A percentile compares a stretch with the other conserved stretches of the same genome.
These are phyloP conservation scores for Penicillium capsulatum DNA, from an alignment of 2,329 filamentous ascomycete genomes.

Conservation along the genomic window DNA sequence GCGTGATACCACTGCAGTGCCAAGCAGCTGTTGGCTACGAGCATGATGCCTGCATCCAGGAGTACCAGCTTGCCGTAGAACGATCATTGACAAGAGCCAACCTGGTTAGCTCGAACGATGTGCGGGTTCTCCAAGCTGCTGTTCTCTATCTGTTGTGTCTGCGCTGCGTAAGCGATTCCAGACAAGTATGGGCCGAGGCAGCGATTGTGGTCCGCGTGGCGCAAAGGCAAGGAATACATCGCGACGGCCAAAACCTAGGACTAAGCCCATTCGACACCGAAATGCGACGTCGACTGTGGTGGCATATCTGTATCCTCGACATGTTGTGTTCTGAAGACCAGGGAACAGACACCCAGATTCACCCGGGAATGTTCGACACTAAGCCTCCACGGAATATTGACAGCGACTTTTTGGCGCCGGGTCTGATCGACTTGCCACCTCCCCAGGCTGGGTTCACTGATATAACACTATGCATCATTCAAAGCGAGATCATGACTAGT, in stretches of 20 bases:
- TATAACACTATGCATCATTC: constrained; percentile 24
- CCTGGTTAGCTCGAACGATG: constrained; percentile 9
- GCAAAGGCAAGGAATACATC: constrained; percentile 9
- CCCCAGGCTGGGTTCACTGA: constrained; percentile 18
- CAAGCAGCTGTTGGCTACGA: constrained; percentile 2
- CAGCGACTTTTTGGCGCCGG: constrained; percentile 17
- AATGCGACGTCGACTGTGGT: constrained; percentile 29
- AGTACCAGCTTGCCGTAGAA: constrained; percentile 8
- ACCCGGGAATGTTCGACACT: constrained; percentile 22
- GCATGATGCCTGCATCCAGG: constrained; percentile 3
- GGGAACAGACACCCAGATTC: constrained; percentile 25
- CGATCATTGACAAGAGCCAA: constrained; percentile 12
- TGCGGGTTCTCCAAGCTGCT: constrained; percentile 16
- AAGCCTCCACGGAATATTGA: constrained; percentile 25
- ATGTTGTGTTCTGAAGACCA: constrained; percentile 27
- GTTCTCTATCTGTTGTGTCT: constrained; percentile 17
- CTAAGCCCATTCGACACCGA: constrained; percentile 20
- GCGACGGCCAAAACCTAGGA: constrained; percentile 5
- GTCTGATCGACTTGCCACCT: constrained; percentile 11
- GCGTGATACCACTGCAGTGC: constrained; percentile 11
- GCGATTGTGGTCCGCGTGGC: constrained; percentile 11
- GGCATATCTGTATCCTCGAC: constrained; percentile 29
- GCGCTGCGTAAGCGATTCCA: constrained; percentile 5
- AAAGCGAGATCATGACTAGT: constrained; percentile 13
- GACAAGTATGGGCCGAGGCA: constrained; percentile 3